Conservation (phyloP, 2,329 filamentous ascomycete genomes). For the Talaromyces sp. region DNA sequence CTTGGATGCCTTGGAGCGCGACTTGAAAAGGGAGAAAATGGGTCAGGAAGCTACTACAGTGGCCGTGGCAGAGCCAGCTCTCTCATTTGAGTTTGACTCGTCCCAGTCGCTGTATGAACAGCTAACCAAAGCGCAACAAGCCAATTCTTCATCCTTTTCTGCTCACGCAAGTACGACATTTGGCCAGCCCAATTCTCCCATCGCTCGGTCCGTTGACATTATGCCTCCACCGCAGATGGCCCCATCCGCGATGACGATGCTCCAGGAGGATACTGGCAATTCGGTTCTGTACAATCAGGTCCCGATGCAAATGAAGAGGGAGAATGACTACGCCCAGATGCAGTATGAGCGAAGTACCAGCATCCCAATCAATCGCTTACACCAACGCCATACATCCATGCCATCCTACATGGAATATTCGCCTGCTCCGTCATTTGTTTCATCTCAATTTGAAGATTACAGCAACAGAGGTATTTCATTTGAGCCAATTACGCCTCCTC, state of each 20-base stretch:
- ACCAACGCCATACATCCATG: conserved; percentile 97
- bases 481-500: conserved; percentile 93
- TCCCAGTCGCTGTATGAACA: conserved; percentile 99
- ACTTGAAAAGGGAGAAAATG: conserved; percentile 99
- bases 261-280: conserved; percentile 61
- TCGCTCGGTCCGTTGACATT: conserved; percentile 79
- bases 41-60: conserved; percentile 95
- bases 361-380: conserved; percentile 62
- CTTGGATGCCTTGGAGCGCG: conserved; percentile 92
- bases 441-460: conserved; percentile 98
- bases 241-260: conserved; percentile 55
- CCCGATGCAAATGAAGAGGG: conserved; percentile 78
- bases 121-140: conserved; percentile 98
- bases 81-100: conserved; percentile 98
- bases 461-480: conserved; percentile 94
- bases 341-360: conserved; percentile 93
- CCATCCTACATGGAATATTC: conserved; percentile 98
- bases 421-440: conserved; percentile 93
- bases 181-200: conserved; percentile 76
- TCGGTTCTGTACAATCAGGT: conserved; percentile 70
- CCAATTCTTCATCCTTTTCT: conserved; percentile 94
- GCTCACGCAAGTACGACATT: conserved; percentile 65
- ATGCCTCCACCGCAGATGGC: conserved; percentile 86
- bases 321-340: conserved; percentile 75
- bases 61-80: conserved; percentile 90